phyloP scores from a whole-genome alignment of 1,284 basidiomycete species.

The Irpex sp. region DNA sequence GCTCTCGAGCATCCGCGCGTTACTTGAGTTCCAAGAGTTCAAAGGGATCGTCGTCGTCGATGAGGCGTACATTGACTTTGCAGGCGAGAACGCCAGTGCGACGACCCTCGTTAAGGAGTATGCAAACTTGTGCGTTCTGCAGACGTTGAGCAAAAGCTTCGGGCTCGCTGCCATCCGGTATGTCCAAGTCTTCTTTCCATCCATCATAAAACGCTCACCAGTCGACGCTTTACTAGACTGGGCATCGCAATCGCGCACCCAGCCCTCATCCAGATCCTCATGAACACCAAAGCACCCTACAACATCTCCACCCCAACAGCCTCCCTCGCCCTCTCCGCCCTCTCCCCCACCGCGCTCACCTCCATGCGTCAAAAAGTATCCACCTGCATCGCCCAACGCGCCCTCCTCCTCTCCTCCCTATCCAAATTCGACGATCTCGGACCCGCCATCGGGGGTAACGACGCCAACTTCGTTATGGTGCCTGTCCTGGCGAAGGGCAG shows the following conservation, averaged over 20 bases:
- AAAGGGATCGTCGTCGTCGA: slow-evolving; percentile 93
- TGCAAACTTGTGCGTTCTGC: slow-evolving; percentile 89
- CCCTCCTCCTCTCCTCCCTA: slow-evolving; percentile 48
- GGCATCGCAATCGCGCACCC: slow-evolving; percentile 91
- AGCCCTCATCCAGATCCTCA: slow-evolving; percentile 86
- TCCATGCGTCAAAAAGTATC: slow-evolving; percentile 67
- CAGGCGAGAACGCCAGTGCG: slow-evolving; percentile 62
- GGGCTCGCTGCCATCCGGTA: slow-evolving; percentile 94
- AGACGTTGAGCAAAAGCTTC: slow-evolving; percentile 96
- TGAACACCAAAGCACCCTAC: slow-evolving; percentile 98
- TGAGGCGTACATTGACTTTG: slow-evolving; percentile 98
- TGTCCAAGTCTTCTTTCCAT: too few species aligned
- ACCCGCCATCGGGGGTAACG: slow-evolving; percentile 71
- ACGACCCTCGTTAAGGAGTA: slow-evolving; percentile 76
- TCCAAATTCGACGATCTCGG: slow-evolving; percentile 62
- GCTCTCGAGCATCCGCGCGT: slow-evolving; percentile 61
- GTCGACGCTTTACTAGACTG: slow-evolving; percentile 64
- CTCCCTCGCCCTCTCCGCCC: slow-evolving; percentile 75
- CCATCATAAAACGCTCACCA: too few species aligned
- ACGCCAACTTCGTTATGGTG: slow-evolving; percentile 92
- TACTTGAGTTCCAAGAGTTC: slow-evolving; percentile 82
- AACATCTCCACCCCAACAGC: slow-evolving; percentile 94
- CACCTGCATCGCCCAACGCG: slow-evolving; percentile 60
- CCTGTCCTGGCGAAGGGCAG: slow-evolving; percentile 61
- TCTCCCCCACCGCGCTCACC: slow-evolving; percentile 56